These are phyloP conservation scores for Lecanicillium sp. DNA, from an alignment of 2,329 filamentous ascomycete genomes.

Conservation along the genomic window DNA sequence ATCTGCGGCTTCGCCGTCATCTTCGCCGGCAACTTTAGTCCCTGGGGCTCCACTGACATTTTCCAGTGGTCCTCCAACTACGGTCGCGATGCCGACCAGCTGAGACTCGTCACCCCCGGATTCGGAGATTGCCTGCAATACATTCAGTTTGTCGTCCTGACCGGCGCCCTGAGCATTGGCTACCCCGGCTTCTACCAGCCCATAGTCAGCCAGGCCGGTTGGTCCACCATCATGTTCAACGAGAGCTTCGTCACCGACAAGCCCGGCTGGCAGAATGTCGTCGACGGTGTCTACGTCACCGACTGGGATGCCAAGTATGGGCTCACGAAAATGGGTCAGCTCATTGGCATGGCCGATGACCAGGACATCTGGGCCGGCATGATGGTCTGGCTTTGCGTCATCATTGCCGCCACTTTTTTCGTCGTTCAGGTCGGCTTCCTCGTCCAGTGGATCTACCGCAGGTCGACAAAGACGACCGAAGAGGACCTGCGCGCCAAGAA, in stretches of 20 bases:
- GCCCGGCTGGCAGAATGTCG: constrained; percentile 58
- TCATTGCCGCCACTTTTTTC: constrained; percentile 61
- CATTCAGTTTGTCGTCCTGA: constrained; percentile 85
- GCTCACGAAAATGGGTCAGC: constrained; percentile 69
- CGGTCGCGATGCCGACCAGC: constrained; percentile 83
- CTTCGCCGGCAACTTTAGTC: constrained; percentile 80
- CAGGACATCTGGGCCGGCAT: constrained; percentile 90
- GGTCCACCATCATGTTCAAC: constrained; percentile 92
- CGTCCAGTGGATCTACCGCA: constrained; percentile 68
- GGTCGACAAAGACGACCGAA: constrained; percentile 64
- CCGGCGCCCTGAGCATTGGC: constrained; percentile 76
- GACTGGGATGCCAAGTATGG: constrained; percentile 63
- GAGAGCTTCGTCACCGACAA: constrained; percentile 73
- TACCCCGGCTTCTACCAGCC: constrained; percentile 96
- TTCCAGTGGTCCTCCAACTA: constrained; percentile 99
- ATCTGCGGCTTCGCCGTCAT: constrained; percentile 77
- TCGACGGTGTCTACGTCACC: constrained; percentile 82
- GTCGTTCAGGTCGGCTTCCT: constrained; percentile 73
- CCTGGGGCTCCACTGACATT: constrained; percentile 85
- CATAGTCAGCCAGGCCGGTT: constrained; percentile 77
- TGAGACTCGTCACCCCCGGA: constrained; percentile 88
- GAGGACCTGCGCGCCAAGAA: constrained; percentile 91
- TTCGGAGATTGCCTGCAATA: constrained; percentile 97
- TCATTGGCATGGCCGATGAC: constrained; percentile 70
- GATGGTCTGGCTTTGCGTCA: constrained; percentile 81